Base-by-base conservation (phyloP, 768 basidiomycete genomes). In the Tulasnella sp. region DNA sequence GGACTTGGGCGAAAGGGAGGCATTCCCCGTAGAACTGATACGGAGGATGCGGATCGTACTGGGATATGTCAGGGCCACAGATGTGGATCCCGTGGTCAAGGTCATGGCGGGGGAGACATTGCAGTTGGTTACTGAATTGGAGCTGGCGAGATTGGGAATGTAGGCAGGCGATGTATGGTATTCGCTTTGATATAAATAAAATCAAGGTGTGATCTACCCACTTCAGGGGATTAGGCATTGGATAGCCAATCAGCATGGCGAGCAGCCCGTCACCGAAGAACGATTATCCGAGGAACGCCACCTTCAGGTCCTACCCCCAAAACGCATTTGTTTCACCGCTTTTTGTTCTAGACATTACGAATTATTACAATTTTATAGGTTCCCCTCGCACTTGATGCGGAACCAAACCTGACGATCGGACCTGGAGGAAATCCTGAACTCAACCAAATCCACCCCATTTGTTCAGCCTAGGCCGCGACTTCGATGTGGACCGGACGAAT, bases 61-160 rank as follows among this genome's bases (percentile, higher is more conserved):
- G 72, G 86, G 88, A 1, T 97, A 96, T 84, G 86, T 96, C 58
- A 86, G 90, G 36, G 86, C 87, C 10, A 91, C 90, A 77, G 96
- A 97, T 83, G 88, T 88, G 79, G 96, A 98, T 82, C 86, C 83
- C 71, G 85, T 93, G 31, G 92, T 92, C 31, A 87, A 91, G 77
- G 89, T 90, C 21, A 94, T 95, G 92, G 93, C 95, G 16, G 87
- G 88, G 81, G 94, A 96, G 83, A 89, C 90, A 6, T 84, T 84
- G 10, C 92, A 93, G 82, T 71, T 84, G 18, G 48, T 85, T 44
- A 36, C 52, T n/a, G 76, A 24, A 21, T 38, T 74, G 14, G 73
- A 74, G 38, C 36, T 74, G 19, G 31, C 38, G 14, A 40, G 18
- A 21, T 46, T 74, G 21, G 73, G 73, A n/a, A 14, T 74, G 39